Evolutionary conservation across 2,329 filamentous ascomycete genomes (phyloP), one percentile per base, ranked within the genome.

Genomic region (Aspergillus neotritici): DNA sequence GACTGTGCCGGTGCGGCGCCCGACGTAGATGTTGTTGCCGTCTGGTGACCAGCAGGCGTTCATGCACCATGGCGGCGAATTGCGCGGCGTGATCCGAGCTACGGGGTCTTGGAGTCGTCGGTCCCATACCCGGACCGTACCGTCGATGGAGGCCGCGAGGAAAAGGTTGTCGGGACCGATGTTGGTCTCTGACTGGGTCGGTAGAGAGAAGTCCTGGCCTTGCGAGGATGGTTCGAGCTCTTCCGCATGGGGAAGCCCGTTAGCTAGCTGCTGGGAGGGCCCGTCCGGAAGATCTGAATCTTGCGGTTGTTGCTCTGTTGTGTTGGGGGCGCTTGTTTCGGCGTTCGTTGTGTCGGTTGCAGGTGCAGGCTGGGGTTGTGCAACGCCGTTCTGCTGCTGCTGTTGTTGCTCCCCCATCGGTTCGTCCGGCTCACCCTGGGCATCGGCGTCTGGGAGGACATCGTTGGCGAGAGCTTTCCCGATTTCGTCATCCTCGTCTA

Each of bases 11-110:
- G 97, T 97, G 45, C 93, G 78, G 21, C 93, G 77, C 0, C 93
- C 93, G 0, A 86, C 90, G 67, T 95, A 98, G 56, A 98, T 90
- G 66, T 81, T 88, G 67, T 97, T 97, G 11, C 93, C 93, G 62
- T 96, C 87, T 0, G 89, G 89, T 42, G 86, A 91, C 93, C 93
- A 98, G 70, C 89, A 95, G 1, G 89, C 88, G 53, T 87, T 90
- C 82, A 95, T 96, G 66, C 91, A 97, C 91, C 91, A 98, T 0
- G 91, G 93, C 1, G 93, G 91, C 1, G 88, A 86, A 9, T 81
- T 79, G 9, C 82, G 75, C 13, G 86, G 87, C 1, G 76, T 74
- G 44, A 97, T 91, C 21, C 83, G 81, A 3, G 93, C 89, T 2
- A 95, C 76, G 0, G 91, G 85, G 30, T 84, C 78, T 1, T 79